Evolutionary conservation across 192 early-diverging fungal species (phyloP).

Genomic region (Linnemannia hyalina): DNA sequence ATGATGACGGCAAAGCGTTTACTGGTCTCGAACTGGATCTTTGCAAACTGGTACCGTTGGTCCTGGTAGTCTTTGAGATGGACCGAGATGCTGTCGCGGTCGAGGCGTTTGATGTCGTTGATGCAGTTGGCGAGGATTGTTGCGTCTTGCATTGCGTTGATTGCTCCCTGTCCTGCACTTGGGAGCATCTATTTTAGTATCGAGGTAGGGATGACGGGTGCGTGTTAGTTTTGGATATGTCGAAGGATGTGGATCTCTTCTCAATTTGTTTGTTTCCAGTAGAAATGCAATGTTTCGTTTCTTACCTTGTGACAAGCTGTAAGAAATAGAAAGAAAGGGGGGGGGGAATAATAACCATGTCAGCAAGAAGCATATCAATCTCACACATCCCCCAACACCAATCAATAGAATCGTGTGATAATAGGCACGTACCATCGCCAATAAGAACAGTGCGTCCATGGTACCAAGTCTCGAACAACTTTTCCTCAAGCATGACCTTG

Average conservation of each 20-base stretch:
- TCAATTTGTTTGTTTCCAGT: no score
- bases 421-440: constrained; percentile 31
- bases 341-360: neutral
- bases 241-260: no score
- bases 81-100: neutral
- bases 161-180: constrained; percentile 41
- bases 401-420: neutral
- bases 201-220: no score
- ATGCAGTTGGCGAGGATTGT: constrained; percentile 44
- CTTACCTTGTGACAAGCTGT: constrained; percentile 45
- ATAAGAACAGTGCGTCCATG: constrained; percentile 29
- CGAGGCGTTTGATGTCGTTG: constrained; percentile 12
- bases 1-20: constrained; percentile 34
- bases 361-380: neutral
- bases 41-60: constrained; percentile 24
- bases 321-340: neutral
- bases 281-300: no score
- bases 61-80: constrained; percentile 20
- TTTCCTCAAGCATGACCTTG: constrained; percentile 53
- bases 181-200: constrained; percentile 27
- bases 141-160: constrained; percentile 51
- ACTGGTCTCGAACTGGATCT: constrained; percentile 26
- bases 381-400: no score
- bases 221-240: no score
- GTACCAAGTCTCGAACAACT: constrained; percentile 38